Conservation (phyloP, 164 flowering plant species). For the Kingdonia uniflora region DNA sequence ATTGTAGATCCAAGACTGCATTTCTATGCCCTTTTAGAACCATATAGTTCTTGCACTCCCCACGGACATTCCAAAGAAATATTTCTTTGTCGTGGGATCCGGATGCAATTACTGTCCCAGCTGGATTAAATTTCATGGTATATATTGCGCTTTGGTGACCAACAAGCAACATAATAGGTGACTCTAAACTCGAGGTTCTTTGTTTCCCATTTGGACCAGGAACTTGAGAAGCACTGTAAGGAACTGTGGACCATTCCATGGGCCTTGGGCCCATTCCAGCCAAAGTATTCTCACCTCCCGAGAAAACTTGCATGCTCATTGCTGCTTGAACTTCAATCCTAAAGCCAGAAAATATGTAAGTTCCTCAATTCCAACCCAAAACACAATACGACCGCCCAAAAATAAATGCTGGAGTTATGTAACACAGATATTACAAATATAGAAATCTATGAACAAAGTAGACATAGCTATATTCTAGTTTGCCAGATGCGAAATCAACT, state of each 20-base stretch:
- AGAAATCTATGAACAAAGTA: too few species aligned
- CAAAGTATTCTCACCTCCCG: slow-evolving; percentile 53
- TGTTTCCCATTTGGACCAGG: slow-evolving; percentile 63
- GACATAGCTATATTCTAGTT: too few species aligned
- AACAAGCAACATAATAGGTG: slow-evolving; percentile 79
- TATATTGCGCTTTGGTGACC: slow-evolving; percentile 95
- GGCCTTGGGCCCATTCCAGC: slow-evolving; percentile 60
- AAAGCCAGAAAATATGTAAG: too few species aligned
- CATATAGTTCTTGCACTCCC: slow-evolving; percentile 95
- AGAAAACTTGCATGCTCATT: slow-evolving; percentile 35
- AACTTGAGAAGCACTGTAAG: slow-evolving; percentile 40
- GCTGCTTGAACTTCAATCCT: background rate
- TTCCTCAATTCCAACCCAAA: too few species aligned
- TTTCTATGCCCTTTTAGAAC: slow-evolving; percentile 95
- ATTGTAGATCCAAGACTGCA: slow-evolving; percentile 87
- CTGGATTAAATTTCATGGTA: slow-evolving; percentile 91
- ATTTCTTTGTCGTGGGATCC: slow-evolving; percentile 96
- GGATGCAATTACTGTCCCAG: slow-evolving; percentile 82
- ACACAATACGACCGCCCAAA: too few species aligned
- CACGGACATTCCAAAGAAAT: slow-evolving; percentile 85
- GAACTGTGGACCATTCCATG: slow-evolving; percentile 67
- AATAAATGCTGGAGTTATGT: too few species aligned
- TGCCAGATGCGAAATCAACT: too few species aligned
- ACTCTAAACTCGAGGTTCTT: slow-evolving; percentile 78
- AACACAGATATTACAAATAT: too few species aligned